Evolutionary conservation across 2,329 filamentous ascomycete species (phyloP), one percentile per base, ranked within the genome.

Genomic region (Neonectria faginata): DNA sequence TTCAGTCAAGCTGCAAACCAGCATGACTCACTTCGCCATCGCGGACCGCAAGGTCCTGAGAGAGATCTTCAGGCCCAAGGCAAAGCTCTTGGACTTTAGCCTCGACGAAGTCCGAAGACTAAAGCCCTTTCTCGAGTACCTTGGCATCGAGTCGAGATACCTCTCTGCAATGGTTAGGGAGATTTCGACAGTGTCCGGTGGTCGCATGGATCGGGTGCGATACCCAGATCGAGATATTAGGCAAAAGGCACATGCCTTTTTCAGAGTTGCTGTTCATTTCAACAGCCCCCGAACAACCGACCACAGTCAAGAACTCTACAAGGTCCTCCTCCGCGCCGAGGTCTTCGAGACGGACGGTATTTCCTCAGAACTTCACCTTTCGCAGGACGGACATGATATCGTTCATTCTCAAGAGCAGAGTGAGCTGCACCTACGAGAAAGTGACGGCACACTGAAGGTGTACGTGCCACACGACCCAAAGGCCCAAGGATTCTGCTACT

Each of bases 71-170:
- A 20, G 53, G 0, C 20, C 56, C 5, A 70, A 62, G 11, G 73
- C 75, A 3, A 79, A 76, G 51, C 61, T 78, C 2, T 67, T 82
- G 0, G 79, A 81, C 60, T 81, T 80, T 55, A 66, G 50, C 0
- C 51, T 80, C 2, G 70, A 79, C 7, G 77, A 82, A 1, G 68
- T 79, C 4, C 66, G 62, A 2, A 63, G 58, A 0, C 60, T 83
- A 1, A 59, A 58, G 3, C 72, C 71, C 1, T 76, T 82, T 5
- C 14, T 82, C 5, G 45, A 69, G 0, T 83, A 80, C 80, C 52
- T 70, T 3, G 61, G 69, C 0, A 62, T 82, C 0, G 70, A 75
- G 8, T 27, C 57, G 1, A 70, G 77, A 5, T 80, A 76, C 57
- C 39, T 82, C 1, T 81, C 79, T 1, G 31, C 4, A 5, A 64